These are phyloP conservation scores for Hordeum vulgare DNA, from an alignment of 176 grass and related monocot species.

Conservation along the genomic window DNA sequence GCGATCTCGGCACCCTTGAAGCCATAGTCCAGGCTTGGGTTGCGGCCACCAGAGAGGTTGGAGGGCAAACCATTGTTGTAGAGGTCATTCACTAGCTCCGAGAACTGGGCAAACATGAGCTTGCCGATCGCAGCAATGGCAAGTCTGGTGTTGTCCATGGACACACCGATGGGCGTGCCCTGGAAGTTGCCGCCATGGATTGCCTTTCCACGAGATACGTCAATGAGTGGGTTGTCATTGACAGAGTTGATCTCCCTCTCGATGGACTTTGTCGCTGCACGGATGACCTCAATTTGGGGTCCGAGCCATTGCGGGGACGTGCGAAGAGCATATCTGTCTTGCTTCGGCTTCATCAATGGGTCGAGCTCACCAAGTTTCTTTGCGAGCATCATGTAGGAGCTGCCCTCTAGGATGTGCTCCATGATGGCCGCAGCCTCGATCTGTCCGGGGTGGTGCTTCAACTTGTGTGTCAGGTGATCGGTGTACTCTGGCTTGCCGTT, in stretches of 20 bases:
- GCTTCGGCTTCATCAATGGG: slow-evolving; percentile 52
- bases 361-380: slow-evolving; percentile 44
- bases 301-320: slow-evolving; percentile 45
- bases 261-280: slow-evolving; percentile 43
- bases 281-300: slow-evolving; percentile 34
- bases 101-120: slow-evolving; percentile 79
- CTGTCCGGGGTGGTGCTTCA: slow-evolving; percentile 72
- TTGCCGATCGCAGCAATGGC: slow-evolving; percentile 53
- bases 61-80: slow-evolving; percentile 83
- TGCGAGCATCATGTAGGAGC: slow-evolving; percentile 49
- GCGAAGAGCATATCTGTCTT: slow-evolving; percentile 59
- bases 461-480: slow-evolving; percentile 74
- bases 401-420: slow-evolving; percentile 51
- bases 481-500: slow-evolving; percentile 79
- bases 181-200: slow-evolving; percentile 65
- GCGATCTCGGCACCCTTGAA: slow-evolving; percentile 91
- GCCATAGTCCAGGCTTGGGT: slow-evolving; percentile 81
- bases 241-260: slow-evolving; percentile 62
- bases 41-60: slow-evolving; percentile 67
- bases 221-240: slow-evolving; percentile 54
- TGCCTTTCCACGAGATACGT: slow-evolving; percentile 48
- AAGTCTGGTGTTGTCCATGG: slow-evolving; percentile 56
- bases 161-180: slow-evolving; percentile 55
- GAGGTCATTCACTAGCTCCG: slow-evolving; percentile 75
- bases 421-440: slow-evolving; percentile 63